phyloP scores from a whole-genome alignment of 257 asterid genomes.

The Scutellaria baicalensis region DNA sequence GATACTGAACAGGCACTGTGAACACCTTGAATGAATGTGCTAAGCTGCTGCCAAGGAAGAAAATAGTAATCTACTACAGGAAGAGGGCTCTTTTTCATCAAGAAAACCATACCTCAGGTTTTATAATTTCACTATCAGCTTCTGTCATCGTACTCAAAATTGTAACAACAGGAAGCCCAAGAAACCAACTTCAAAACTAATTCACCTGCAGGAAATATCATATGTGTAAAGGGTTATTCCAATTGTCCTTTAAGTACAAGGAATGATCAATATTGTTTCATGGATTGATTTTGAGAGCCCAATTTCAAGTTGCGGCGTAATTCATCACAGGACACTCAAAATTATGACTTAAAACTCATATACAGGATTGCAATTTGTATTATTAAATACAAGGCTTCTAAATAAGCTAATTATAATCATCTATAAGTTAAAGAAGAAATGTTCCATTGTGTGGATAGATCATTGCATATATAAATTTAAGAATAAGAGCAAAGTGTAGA shows the following conservation, averaged over 20 bases:
- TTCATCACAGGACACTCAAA: not conserved
- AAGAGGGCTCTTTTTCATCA: not conserved
- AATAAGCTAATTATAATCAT: not conserved
- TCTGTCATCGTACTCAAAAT: constrained; percentile 34
- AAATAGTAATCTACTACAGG: not conserved
- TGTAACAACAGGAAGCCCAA: constrained; percentile 5
- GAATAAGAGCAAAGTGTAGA: not conserved
- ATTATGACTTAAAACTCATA: not conserved
- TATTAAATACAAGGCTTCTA: not conserved
- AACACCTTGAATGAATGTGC: not conserved
- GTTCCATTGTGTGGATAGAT: not conserved
- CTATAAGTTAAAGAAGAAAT: not conserved
- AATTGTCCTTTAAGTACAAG: constrained; percentile 4
- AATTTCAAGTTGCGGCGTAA: not conserved
- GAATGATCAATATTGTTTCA: constrained; percentile 2
- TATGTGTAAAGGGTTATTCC: not conserved
- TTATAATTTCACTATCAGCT: constrained; percentile 49
- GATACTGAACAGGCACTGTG: not conserved
- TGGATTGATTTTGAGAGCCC: not conserved
- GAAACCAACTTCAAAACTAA: constrained; percentile 8
- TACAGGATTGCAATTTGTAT: not conserved
- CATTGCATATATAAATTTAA: not conserved
- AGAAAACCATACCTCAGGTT: constrained; percentile 38
- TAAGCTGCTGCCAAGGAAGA: not conserved
- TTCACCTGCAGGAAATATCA: constrained; percentile 25